phyloP scores from a whole-genome alignment of 257 asterid species.

The Scutellaria barbata region DNA sequence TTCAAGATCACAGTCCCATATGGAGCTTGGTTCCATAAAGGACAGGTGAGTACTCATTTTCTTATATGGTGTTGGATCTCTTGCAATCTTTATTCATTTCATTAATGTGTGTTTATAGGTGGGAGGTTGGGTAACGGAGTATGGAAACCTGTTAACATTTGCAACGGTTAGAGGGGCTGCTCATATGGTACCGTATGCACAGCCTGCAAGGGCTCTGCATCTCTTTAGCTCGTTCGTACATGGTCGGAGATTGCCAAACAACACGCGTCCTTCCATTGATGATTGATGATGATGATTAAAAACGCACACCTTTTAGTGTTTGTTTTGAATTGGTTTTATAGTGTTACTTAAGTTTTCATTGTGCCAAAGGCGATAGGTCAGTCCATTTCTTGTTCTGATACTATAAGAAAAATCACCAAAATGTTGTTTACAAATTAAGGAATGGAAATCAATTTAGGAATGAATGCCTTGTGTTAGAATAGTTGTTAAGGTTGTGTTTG shows the following conservation, averaged over 20 bases:
- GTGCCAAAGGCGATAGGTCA: conserved; percentile 40
- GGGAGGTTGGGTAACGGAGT: conserved; percentile 96
- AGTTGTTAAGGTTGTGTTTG: neutral
- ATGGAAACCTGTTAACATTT: conserved; percentile 77
- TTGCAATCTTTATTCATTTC: too few relatives aligned
- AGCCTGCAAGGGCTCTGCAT: conserved; percentile 93
- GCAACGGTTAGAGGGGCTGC: conserved; percentile 98
- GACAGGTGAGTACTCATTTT: conserved; percentile 56
- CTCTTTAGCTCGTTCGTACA: conserved; percentile 71
- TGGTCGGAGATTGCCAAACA: conserved; percentile 74
- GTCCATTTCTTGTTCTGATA: conserved; percentile 30
- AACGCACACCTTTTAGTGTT: conserved; percentile 1
- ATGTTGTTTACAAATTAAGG: conserved; percentile 18
- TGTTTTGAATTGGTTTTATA: conserved; percentile 26
- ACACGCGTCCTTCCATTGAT: conserved; percentile 57
- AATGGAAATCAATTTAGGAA: conserved; percentile 18
- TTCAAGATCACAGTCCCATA: conserved; percentile 79
- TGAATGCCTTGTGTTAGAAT: neutral
- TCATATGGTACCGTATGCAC: conserved; percentile 96
- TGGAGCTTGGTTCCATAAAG: conserved; percentile 91
- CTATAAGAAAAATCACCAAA: neutral
- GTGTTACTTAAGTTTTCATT: conserved; percentile 22
- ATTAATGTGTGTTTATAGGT: conserved; percentile 47
- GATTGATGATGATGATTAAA: conserved; percentile 30
- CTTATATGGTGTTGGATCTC: too few relatives aligned